Percentiles rank a stretch among this genome's conserved stretches.
phyloP scores from a whole-genome alignment of 169 alveolate genomes.

The Plasmodium vinckei region DNA sequence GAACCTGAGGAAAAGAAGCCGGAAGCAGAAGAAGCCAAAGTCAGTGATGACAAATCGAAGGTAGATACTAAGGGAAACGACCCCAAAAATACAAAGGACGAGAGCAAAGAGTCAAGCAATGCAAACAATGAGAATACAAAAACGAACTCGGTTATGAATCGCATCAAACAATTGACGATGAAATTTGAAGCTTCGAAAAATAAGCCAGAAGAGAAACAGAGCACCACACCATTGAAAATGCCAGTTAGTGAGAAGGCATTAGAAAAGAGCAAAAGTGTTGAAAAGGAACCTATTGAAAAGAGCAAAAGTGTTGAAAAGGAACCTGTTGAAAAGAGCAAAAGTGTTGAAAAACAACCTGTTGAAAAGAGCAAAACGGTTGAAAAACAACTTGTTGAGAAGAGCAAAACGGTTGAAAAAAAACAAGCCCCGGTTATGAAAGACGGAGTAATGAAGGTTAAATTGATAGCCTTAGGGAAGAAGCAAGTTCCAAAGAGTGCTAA shows the following conservation, averaged over 20 bases:
- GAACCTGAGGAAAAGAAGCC: neutral
- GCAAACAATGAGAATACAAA: neutral
- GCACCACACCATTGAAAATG: too few relatives aligned
- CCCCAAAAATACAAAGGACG: neutral
- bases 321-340: neutral
- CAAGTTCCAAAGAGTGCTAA: neutral
- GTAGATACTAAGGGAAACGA: neutral
- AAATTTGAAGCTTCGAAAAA: too few relatives aligned
- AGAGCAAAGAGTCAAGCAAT: neutral
- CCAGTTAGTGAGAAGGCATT: neutral
- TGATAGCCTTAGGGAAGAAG: neutral
- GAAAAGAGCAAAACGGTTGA: neutral
- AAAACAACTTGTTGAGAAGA: neutral
- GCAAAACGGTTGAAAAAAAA: neutral
- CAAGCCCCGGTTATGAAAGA: neutral
- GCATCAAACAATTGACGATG: too few relatives aligned
- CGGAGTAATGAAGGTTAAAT: neutral
- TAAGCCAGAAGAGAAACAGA: too few relatives aligned
- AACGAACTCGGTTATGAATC: neutral
- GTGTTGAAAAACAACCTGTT: neutral
- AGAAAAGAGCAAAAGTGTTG: neutral
- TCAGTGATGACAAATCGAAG: neutral
- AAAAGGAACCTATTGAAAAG: neutral
- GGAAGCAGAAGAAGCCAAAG: neutral
- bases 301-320: neutral